Evolutionary conservation across 2,329 filamentous ascomycete species (phyloP), one percentile per base, ranked within the genome.

Genomic region (Metarhizium humberi): DNA sequence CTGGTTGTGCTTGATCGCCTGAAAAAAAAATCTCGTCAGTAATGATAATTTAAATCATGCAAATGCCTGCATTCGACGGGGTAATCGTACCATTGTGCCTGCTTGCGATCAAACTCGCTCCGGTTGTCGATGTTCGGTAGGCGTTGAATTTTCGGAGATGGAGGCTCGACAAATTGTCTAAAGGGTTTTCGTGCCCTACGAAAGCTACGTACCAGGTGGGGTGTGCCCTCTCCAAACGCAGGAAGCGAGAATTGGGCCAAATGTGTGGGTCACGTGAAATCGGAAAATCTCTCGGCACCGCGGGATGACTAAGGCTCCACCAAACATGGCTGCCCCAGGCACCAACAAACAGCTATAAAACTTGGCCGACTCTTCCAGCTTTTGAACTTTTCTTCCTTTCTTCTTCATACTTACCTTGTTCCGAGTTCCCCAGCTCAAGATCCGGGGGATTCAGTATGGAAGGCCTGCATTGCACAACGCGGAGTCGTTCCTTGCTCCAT

Each of bases 1-100:
- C 84, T 96, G 91, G 83, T 97, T 97, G 88, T 96, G 91, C 87
- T 95, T 95, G 90, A 97, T 96, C 84, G 92, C 89, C 92, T 87
- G 64, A 54, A 63, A 55, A 58, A 67, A 64, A 61, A 55, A 55
- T 66, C 5, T 60, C 52, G 57, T 68, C 56, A 69, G 68, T 60
- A 70, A 69, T 62, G 65, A 65, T 57, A 58, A 58, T 60, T 58
- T 62, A 57, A 36, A 53, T 55, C 55, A 52, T 60, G 59, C 47
- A 53, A 49, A 54, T 59, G 48, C 59, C 58, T 59, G 55, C 57
- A 59, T 61, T 62, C 60, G 60, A 61, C 53, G 55, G 58, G 55
- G 38, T 53, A 53, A 59, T 52, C 74, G 68, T 73, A 78, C 76
- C 77, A 78, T 79, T 78, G 68, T 78, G 76, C 67, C 75, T 75